Base-by-base conservation (phyloP, 2,329 filamentous ascomycete genomes). In the Cytospora chrysosperma region DNA sequence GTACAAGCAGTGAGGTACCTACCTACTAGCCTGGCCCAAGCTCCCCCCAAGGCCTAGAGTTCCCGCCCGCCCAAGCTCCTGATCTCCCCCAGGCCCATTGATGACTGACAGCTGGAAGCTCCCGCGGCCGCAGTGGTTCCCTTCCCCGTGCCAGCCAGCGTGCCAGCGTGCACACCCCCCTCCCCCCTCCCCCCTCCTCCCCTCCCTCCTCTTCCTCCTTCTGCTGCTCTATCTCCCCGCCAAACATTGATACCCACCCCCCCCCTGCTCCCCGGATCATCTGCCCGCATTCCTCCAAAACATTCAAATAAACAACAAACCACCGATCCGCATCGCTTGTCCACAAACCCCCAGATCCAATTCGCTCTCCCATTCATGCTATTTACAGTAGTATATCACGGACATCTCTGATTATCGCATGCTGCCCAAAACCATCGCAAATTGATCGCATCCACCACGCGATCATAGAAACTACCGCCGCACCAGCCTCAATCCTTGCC, bases 361-460 rank as follows among this genome's bases (percentile, higher is more conserved):
- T 30, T 40, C 56, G 54, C 30, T 50, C 28, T 63, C 28, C 61
- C 30, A 30, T 54, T 60, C 56, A 61, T 57, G 34, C 56, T 59
- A 58, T 61, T 24, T 57, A 50, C 61, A 58, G 19, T 58, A 58
- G 19, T 58, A 57, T 49, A 40, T 34, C 47, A 37, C 43, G 21
- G 47, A 63, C 32, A 27, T 52, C 54, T 52, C 52, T 59, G 30
- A 53, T 56, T 43, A 55, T 51, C 27, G 53, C 53, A 58, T 47
- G 59, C 52, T 49, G 26, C 28, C 43, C 47, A 60, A 43, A 63
- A 69, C 56, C 62, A 70, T 70, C 65, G 60, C 69, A 72, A 73
- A 64, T 67, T 68, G 66, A 67, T 75, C 74, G 73, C 73, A 70
- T 69, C 40, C 32, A 63, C 65, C 66, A 64, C 59, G 62, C 67